Evolutionary conservation across 768 basidiomycete genomes (phyloP).

Genomic region (Suillus brevipes): DNA sequence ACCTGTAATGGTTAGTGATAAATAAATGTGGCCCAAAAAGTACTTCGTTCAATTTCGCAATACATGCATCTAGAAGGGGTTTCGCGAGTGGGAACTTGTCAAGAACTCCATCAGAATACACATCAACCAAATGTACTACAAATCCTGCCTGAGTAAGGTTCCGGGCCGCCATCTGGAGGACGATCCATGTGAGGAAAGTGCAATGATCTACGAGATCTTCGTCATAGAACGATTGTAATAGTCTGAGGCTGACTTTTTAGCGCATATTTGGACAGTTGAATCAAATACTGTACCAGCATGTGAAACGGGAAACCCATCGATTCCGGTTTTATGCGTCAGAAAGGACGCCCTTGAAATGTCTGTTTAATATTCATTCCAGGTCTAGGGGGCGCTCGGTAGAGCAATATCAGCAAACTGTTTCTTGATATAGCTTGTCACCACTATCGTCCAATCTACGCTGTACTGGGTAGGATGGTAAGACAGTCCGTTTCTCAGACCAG

Average conservation of each 20-base stretch:
- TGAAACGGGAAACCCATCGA: conserved; percentile 76
- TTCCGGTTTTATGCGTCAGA: conserved; percentile 69
- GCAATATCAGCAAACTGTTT: conserved; percentile 80
- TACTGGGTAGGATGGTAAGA: conserved; percentile 82
- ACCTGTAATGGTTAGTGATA: too few species aligned
- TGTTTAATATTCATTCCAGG: conserved; percentile 79
- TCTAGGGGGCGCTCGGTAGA: conserved; percentile 76
- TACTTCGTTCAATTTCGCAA: too few species aligned
- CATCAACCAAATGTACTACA: too few species aligned
- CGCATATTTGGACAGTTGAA: not conserved
- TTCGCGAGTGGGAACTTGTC: too few species aligned
- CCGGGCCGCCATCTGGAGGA: too few species aligned
- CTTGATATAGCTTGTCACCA: conserved; percentile 78
- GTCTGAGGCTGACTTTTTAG: conserved; percentile 51
- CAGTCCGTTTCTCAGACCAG: conserved; percentile 74
- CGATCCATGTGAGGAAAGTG: too few species aligned
- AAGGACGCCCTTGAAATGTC: conserved; percentile 81
- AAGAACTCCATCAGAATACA: too few species aligned
- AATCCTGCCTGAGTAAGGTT: too few species aligned
- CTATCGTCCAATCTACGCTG: conserved; percentile 81
- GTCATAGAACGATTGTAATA: conserved; percentile 73
- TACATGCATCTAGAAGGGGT: too few species aligned
- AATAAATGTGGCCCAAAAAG: too few species aligned
- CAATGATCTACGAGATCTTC: conserved; percentile 79
- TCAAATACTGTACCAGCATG: conserved; percentile 57